A percentile compares a stretch with the other conserved stretches of the same genome.
These are phyloP conservation scores for Tagetes patula DNA, from an alignment of 129 eudicot genomes.

Conservation along the genomic window DNA sequence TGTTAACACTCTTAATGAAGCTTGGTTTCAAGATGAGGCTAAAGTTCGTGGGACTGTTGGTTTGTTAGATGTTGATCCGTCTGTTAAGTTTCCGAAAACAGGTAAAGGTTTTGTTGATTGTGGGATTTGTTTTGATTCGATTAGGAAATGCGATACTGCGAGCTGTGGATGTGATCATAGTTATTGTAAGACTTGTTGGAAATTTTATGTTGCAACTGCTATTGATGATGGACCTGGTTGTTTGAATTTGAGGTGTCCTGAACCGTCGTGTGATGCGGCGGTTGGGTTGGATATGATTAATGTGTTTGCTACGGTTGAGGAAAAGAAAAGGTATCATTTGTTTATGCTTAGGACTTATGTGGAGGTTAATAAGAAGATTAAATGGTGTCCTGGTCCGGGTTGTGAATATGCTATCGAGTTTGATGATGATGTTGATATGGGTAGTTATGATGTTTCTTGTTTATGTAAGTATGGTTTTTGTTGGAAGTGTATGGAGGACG, in stretches of 20 bases:
- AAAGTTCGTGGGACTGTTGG: constrained; percentile 45
- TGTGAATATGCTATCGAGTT: constrained; percentile 52
- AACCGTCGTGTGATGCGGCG: constrained; percentile 44
- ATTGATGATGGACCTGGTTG: constrained; percentile 59
- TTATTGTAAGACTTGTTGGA: constrained; percentile 48
- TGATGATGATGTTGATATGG: constrained; percentile 35
- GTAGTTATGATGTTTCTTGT: constrained; percentile 49
- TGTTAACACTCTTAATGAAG: constrained; percentile 41
- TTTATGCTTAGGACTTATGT: constrained; percentile 45
- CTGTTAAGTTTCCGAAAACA: constrained; percentile 20
- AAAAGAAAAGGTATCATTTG: constrained; percentile 38
- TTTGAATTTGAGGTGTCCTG: constrained; percentile 43
- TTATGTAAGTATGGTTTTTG: constrained; percentile 43
- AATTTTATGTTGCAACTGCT: constrained; percentile 33
- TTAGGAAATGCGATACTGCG: neutral
- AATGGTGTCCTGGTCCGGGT: constrained; percentile 67
- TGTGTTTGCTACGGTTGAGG: constrained; percentile 22
- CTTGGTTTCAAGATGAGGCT: constrained; percentile 59
- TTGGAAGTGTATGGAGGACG: constrained; percentile 61
- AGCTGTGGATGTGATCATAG: constrained; percentile 43
- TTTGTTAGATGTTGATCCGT: constrained; percentile 30
- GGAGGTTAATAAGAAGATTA: constrained; percentile 41
- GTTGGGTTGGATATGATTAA: constrained; percentile 42
- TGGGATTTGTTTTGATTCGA: constrained; percentile 47
- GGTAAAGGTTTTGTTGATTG: constrained; percentile 24